Evolutionary conservation across 257 asterid genomes (phyloP).

Genomic region (Fraxinus anomala): DNA sequence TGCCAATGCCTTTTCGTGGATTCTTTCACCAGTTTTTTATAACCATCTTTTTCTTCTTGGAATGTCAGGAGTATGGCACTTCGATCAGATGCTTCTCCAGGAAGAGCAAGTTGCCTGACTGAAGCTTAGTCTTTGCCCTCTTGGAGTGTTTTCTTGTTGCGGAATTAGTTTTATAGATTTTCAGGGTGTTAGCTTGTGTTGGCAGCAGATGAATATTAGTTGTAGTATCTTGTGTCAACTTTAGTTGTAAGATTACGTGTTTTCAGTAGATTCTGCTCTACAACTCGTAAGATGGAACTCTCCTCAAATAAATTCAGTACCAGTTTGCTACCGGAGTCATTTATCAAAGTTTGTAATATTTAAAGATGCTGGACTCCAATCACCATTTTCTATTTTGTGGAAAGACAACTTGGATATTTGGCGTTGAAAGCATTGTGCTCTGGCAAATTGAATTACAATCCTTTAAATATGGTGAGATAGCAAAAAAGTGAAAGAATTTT

Average conservation of each 20-base stretch:
- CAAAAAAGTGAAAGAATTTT: too few species aligned
- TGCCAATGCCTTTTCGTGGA: not conserved
- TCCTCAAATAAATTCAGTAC: not conserved
- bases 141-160: not conserved
- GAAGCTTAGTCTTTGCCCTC: not conserved
- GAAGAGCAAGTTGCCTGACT: conserved; percentile 29
- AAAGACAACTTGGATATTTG: too few species aligned
- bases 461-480: too few species aligned
- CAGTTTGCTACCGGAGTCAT: not conserved
- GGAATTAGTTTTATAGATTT: not conserved
- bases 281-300: not conserved
- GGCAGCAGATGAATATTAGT: conserved; percentile 7
- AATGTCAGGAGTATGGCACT: conserved; percentile 49
- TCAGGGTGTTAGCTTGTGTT: conserved; percentile 11
- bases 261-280: not conserved
- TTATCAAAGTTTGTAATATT: not conserved
- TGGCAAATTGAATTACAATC: too few species aligned
- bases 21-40: not conserved
- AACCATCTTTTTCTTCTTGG: conserved; percentile 9
- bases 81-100: conserved; percentile 47
- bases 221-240: conserved; percentile 3
- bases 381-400: too few species aligned
- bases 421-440: too few species aligned
- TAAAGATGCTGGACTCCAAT: too few species aligned
- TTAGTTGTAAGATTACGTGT: conserved; percentile 1